These are phyloP conservation scores for Lentinus brumalis DNA, from an alignment of 768 basidiomycete genomes.

Conservation along the genomic window DNA sequence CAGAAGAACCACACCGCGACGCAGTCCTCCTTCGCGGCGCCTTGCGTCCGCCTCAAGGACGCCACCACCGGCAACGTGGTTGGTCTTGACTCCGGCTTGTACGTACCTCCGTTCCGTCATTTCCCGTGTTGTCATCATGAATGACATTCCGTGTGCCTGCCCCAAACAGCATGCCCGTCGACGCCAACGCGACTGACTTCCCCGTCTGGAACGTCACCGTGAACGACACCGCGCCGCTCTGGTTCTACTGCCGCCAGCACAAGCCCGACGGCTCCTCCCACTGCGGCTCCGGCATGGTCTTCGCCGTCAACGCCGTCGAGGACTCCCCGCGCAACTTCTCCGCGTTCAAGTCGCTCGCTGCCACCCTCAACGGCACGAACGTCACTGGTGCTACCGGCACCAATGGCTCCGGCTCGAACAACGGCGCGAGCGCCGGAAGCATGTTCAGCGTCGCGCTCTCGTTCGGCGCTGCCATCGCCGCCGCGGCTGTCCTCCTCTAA, in stretches of 20 bases:
- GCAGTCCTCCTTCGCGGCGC: constrained; percentile 61
- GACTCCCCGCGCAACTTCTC: constrained; percentile 49
- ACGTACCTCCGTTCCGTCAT: constrained; percentile 26
- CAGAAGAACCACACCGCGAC: constrained; percentile 71
- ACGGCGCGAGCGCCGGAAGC: constrained; percentile 2
- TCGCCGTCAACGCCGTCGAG: constrained; percentile 60
- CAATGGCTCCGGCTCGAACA: neutral
- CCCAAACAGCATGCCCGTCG: constrained; percentile 40
- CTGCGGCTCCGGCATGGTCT: constrained; percentile 41
- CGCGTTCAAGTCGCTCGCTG: constrained; percentile 59
- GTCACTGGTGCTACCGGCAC: constrained; percentile 28
- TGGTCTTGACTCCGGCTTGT: constrained; percentile 65
- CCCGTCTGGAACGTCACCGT: constrained; percentile 60
- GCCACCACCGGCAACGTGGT: constrained; percentile 33
- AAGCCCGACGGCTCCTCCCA: constrained; percentile 31
- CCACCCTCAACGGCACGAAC: constrained; percentile 50
- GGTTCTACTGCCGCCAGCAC: constrained; percentile 55
- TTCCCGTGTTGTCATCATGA: neutral
- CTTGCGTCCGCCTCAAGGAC: constrained; percentile 50
- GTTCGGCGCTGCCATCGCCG: constrained; percentile 24
- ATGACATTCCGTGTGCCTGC: neutral
- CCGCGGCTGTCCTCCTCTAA: constrained; percentile 27
- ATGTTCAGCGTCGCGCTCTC: constrained; percentile 21
- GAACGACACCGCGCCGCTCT: constrained; percentile 57
- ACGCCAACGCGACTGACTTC: constrained; percentile 45